These are phyloP conservation scores for Phaeosphaeriaceae sp. DNA, from an alignment of 2,329 filamentous ascomycete genomes.

Conservation along the genomic window DNA sequence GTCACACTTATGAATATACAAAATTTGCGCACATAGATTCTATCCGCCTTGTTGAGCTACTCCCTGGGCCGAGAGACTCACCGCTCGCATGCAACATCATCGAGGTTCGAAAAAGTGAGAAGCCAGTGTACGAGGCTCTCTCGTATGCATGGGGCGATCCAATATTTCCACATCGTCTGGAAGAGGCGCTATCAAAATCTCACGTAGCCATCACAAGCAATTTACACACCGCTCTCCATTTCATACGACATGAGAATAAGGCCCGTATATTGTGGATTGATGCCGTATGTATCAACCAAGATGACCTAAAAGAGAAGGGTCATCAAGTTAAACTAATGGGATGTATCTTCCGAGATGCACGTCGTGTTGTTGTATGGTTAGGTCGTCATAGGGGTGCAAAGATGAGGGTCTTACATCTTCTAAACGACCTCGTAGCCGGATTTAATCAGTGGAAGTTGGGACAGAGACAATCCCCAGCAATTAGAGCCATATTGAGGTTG, in stretches of 20 bases:
- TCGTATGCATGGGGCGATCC: constrained; percentile 13
- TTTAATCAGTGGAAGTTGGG: not conserved
- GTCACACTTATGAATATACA: no score
- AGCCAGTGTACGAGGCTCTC: constrained; percentile 3
- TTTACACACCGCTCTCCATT: not conserved
- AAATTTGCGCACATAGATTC: not conserved
- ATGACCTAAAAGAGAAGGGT: constrained; percentile 16
- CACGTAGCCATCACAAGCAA: not conserved
- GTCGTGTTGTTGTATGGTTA: constrained; percentile 19
- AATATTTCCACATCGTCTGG: not conserved
- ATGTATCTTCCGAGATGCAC: constrained; percentile 15
- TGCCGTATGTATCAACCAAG: constrained; percentile 4
- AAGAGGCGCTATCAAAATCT: not conserved
- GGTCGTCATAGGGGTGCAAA: constrained; percentile 8
- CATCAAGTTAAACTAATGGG: constrained; percentile 21
- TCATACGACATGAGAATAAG: constrained; percentile 6
- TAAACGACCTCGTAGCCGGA: not conserved
- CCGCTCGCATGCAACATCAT: not conserved
- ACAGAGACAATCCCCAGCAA: no score
- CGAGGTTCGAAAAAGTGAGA: not conserved
- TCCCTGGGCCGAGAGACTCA: not conserved
- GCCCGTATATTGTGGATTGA: constrained; percentile 4
- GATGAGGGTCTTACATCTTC: not conserved
- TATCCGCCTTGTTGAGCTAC: not conserved
- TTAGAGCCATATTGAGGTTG: not conserved